These are phyloP conservation scores for Clonostachys rosea DNA, from an alignment of 2,329 filamentous ascomycete genomes.

Conservation along the genomic window DNA sequence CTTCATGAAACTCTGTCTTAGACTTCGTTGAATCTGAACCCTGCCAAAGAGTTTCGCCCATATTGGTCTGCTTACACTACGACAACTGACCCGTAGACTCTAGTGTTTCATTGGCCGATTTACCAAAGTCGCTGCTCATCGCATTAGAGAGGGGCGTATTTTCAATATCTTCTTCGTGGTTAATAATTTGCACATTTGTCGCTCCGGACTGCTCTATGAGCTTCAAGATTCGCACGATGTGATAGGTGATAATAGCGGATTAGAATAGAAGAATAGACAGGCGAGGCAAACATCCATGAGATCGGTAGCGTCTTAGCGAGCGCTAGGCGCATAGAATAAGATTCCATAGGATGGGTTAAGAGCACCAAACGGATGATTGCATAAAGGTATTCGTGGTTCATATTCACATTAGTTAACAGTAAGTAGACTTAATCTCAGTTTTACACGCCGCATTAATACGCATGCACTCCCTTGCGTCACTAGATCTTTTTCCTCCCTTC, in stretches of 20 bases:
- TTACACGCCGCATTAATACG: background rate
- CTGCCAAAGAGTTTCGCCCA: constrained; percentile 20
- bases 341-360: too few relatives aligned
- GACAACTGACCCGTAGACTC: constrained; percentile 24
- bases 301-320: too few relatives aligned
- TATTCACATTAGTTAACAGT: background rate
- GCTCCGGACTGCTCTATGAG: constrained; percentile 43
- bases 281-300: too few relatives aligned
- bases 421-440: background rate
- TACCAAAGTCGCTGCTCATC: constrained; percentile 26
- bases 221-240: constrained; percentile 31
- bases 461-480: too few relatives aligned
- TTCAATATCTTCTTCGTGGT: too few relatives aligned
- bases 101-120: constrained; percentile 25
- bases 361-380: too few relatives aligned
- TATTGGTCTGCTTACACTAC: constrained; percentile 26
- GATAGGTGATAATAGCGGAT: too few relatives aligned
- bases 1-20: constrained; percentile 1
- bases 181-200: too few relatives aligned
- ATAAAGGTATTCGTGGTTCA: too few relatives aligned
- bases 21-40: constrained; percentile 13
- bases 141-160: constrained; percentile 14
- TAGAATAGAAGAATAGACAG: too few relatives aligned
- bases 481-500: background rate
- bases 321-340: too few relatives aligned